Base-by-base conservation (phyloP, 75 land plant genomes). In the Picea sitchensis region DNA sequence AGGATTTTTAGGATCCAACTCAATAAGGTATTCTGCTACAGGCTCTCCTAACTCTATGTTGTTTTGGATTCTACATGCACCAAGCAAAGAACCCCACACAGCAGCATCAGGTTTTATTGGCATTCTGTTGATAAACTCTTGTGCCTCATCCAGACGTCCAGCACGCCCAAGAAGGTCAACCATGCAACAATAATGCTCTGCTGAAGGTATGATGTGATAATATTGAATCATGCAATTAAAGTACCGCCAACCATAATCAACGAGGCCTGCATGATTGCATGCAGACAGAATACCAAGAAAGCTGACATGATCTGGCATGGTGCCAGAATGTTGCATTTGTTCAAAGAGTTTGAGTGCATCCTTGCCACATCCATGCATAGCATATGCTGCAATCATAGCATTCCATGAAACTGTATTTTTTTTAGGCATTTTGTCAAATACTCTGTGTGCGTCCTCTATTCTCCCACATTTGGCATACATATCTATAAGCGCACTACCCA, bases 321-420 rank as follows among this genome's bases (percentile, higher is more conserved):
- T 75, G 15, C 85, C 85, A 47, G 76, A 83, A 9, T 61, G 57
- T 56, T 54, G 63, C 85, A 83, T 83, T 58, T 60, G 84, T 14
- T 83, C 68, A 61, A 81, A 74, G 51, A 69, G 36, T 61, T 73
- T 34, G 12, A 83, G 59, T 21, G 82, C 83, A 32, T 73, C 65
- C 21, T 38, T 58, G 59, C 65, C 41, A n/a, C 76, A 47, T 17
- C 85, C 85, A 31, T 81, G 77, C 61, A 72, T 83, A 9, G 83
- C 65, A 81, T n/a, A 83, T 6, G 84, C 85, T 74, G 78, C 21
- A 60, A 81, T 81, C 80, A 81, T 31, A 34, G 82, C 82, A 60
- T 59, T 77, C 82, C 82, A 81, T 32, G 82, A 36, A 18, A 78
- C 51, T 5, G 79, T 62, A 73, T 20, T 26, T 20, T 77, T 58